These are phyloP conservation scores for Candolleomyces eurysporus DNA, from an alignment of 768 basidiomycete species.

Conservation along the genomic window DNA sequence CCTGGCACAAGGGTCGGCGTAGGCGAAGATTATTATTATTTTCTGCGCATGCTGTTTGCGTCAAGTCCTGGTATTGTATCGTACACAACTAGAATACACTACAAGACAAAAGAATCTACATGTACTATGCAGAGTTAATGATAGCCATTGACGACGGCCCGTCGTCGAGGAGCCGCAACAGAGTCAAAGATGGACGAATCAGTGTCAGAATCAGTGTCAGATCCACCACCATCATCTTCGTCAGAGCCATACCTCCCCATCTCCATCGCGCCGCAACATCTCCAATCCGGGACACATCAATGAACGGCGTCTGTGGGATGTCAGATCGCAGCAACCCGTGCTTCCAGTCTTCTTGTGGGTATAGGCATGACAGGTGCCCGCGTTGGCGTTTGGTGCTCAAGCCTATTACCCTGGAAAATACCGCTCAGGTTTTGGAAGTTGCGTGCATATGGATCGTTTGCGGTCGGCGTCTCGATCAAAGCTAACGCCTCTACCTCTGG, in stretches of 20 bases:
- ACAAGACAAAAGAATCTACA: too few species aligned
- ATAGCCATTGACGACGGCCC: not conserved
- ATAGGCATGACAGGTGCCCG: conserved; percentile 44
- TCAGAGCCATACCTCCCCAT: conserved; percentile 46
- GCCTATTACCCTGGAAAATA: conserved; percentile 61
- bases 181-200: conserved; percentile 69
- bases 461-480: conserved; percentile 38
- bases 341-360: conserved; percentile 54
- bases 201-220: conserved; percentile 46
- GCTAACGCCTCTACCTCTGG: conserved; percentile 54
- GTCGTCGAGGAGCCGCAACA: conserved; percentile 31
- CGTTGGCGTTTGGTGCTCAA: conserved; percentile 19
- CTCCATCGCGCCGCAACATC: conserved; percentile 17
- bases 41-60: too few species aligned
- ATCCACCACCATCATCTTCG: conserved; percentile 27
- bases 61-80: too few species aligned
- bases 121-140: not conserved
- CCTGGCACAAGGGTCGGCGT: too few species aligned
- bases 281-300: conserved; percentile 69
- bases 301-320: conserved; percentile 75
- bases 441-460: conserved; percentile 71
- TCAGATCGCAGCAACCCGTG: conserved; percentile 76
- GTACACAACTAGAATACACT: too few species aligned
- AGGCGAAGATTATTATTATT: too few species aligned
- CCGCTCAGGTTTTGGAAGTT: conserved; percentile 74